Evolutionary conservation across 2,329 filamentous ascomycete species (phyloP).

Genomic region (Epichloe bromicola): DNA sequence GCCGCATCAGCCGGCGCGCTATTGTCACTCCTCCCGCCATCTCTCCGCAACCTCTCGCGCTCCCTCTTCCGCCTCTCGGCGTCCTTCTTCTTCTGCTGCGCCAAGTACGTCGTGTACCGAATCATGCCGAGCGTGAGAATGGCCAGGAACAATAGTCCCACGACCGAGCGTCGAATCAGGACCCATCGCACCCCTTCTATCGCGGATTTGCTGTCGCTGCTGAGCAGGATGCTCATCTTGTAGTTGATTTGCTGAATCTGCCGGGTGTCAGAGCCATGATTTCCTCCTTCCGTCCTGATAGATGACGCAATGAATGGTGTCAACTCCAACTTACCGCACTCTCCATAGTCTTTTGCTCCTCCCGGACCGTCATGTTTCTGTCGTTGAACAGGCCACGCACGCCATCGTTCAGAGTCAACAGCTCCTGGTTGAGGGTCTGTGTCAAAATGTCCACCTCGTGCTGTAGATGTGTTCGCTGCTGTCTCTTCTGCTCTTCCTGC

Average conservation of each 20-base stretch:
- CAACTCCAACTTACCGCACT: constrained; percentile 45
- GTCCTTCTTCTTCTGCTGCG: constrained; percentile 35
- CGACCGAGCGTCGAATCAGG: constrained; percentile 47
- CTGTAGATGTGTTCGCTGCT: constrained; percentile 74
- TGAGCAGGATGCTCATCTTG: constrained; percentile 83
- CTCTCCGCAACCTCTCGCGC: constrained; percentile 29
- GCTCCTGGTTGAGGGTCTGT: constrained; percentile 75
- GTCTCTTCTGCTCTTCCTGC: constrained; percentile 68
- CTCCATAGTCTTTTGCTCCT: constrained; percentile 77
- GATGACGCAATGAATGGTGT: neutral
- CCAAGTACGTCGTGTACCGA: constrained; percentile 45
- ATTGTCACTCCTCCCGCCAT: constrained; percentile 32
- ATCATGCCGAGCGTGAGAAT: constrained; percentile 46
- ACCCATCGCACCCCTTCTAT: constrained; percentile 90
- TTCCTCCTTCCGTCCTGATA: neutral
- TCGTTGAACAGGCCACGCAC: constrained; percentile 96
- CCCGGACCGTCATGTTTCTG: constrained; percentile 78
- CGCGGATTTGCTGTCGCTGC: constrained; percentile 81
- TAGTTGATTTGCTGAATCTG: constrained; percentile 91
- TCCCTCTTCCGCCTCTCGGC: constrained; percentile 29
- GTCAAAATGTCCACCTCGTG: constrained; percentile 90
- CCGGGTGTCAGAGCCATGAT: neutral
- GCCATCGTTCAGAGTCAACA: constrained; percentile 70
- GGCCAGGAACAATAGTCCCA: constrained; percentile 55
- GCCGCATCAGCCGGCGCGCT: constrained; percentile 38